Percentiles rank a stretch among this genome's conserved stretches.
Evolutionary conservation across 2,329 filamentous ascomycete genomes (phyloP).

Genomic region (Pseudogymnoascus sp.): DNA sequence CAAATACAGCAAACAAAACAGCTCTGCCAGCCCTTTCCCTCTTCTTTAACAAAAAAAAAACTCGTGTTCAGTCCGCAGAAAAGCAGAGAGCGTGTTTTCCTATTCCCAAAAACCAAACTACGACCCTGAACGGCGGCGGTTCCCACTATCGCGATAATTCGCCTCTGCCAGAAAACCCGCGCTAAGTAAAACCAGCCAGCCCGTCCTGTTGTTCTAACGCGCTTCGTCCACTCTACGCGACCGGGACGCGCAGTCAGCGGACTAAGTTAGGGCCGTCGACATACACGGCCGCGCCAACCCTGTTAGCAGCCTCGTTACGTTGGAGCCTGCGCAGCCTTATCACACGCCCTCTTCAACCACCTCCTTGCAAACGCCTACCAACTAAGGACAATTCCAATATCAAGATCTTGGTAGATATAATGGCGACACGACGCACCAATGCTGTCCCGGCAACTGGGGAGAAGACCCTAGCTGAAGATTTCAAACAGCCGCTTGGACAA

Average conservation of each 20-base stretch:
- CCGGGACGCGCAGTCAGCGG: conserved; percentile 6
- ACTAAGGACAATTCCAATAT: background rate
- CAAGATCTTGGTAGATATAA: conserved; percentile 27
- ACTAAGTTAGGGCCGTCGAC: background rate
- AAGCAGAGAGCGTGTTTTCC: background rate
- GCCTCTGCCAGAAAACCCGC: background rate
- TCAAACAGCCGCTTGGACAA: conserved; percentile 34
- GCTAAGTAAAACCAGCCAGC: background rate
- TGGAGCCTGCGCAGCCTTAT: background rate
- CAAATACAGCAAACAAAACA: background rate
- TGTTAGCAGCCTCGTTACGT: background rate
- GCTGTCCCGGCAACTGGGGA: conserved; percentile 23
- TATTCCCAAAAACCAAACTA: background rate
- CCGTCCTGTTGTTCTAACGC: background rate
- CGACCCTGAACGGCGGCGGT: background rate
- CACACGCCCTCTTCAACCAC: background rate
- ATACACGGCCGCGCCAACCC: too few species aligned
- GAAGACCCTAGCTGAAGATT: conserved; percentile 38
- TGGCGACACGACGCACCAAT: conserved; percentile 63
- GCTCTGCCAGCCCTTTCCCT: background rate
- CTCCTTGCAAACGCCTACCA: background rate
- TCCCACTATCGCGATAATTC: conserved; percentile 2
- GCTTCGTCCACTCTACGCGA: conserved; percentile 4
- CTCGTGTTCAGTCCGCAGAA: background rate
- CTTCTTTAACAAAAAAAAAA: background rate